A percentile compares a stretch with the other conserved stretches of the same genome.
Conservation (phyloP, 2,329 filamentous ascomycete species). For the Dactylellina sp. region DNA sequence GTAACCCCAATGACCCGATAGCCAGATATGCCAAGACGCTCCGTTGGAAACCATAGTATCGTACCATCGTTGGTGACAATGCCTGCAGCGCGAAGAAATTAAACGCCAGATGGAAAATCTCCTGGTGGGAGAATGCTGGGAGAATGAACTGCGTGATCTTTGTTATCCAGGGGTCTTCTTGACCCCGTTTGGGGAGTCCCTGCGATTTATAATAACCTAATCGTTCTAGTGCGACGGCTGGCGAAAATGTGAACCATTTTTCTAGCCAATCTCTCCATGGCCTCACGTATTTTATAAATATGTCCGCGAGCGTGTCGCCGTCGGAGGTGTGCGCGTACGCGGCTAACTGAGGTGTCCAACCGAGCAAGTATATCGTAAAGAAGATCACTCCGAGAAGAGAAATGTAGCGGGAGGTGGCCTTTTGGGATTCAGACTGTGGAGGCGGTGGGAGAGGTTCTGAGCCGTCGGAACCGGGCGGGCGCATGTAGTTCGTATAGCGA, state of each 20-base stretch:
- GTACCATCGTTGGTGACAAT: slow-evolving; percentile 36
- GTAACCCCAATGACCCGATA: slow-evolving; percentile 12
- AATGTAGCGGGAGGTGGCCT: slow-evolving; percentile 43
- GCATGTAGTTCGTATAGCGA: slow-evolving; percentile 44
- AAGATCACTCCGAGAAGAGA: slow-evolving; percentile 32
- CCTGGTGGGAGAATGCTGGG: slow-evolving; percentile 30
- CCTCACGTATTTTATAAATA: slow-evolving; percentile 33
- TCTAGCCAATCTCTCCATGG: slow-evolving; percentile 23
- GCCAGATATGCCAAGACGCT: slow-evolving; percentile 13
- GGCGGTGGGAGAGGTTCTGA: slow-evolving; percentile 10
- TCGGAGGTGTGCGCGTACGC: neutral
- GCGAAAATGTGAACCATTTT: slow-evolving; percentile 35
- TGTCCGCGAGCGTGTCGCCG: neutral
- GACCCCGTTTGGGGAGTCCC: neutral
- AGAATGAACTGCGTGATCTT: slow-evolving; percentile 39
- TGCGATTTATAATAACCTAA: slow-evolving; percentile 16
- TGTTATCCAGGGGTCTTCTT: neutral
- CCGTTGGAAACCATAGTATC: slow-evolving; percentile 41
- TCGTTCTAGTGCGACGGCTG: slow-evolving; percentile 13
- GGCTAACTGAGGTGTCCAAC: slow-evolving; percentile 24
- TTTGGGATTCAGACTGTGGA: slow-evolving; percentile 14
- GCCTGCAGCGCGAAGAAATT: slow-evolving; percentile 53
- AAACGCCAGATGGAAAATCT: slow-evolving; percentile 40
- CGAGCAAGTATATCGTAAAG: slow-evolving; percentile 22
- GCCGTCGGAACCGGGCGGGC: slow-evolving; percentile 13